A percentile compares a stretch with the other conserved stretches of the same genome.
These are phyloP conservation scores for Phytophthora aleatoria DNA, from an alignment of 352 stramenopile species.

Conservation along the genomic window DNA sequence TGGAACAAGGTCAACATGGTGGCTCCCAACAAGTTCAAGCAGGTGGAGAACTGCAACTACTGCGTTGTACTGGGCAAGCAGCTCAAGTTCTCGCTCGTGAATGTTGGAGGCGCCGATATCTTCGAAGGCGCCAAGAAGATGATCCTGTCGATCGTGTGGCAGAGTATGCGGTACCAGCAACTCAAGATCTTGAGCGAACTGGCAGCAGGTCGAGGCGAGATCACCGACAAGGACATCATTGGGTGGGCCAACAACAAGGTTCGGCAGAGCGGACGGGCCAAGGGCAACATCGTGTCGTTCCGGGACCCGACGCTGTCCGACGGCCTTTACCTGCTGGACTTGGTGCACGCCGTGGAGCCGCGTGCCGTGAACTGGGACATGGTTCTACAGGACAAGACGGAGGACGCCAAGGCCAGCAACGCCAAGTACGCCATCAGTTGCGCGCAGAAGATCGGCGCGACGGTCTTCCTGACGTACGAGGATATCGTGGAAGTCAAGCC, in stretches of 20 bases:
- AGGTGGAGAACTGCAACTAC: conserved; percentile 92
- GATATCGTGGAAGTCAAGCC: conserved; percentile 94
- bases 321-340: conserved; percentile 85
- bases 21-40: conserved; percentile 91
- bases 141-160: conserved; percentile 94
- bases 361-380: conserved; percentile 93
- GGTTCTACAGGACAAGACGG: conserved; percentile 54
- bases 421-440: conserved; percentile 94
- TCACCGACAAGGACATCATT: conserved; percentile 86
- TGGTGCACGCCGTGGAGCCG: conserved; percentile 86
- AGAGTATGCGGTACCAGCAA: conserved; percentile 93
- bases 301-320: conserved; percentile 79
- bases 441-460: conserved; percentile 92
- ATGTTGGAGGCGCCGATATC: conserved; percentile 92
- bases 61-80: conserved; percentile 89
- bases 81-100: conserved; percentile 90
- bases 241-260: conserved; percentile 88
- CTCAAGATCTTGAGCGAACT: conserved; percentile 83
- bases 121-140: conserved; percentile 93
- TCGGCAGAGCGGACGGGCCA: conserved; percentile 66
- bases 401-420: conserved; percentile 91
- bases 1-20: conserved; percentile 91
- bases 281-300: conserved; percentile 85
- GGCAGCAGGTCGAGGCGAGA: conserved; percentile 47
- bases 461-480: conserved; percentile 93